phyloP scores from a whole-genome alignment of 2,329 filamentous ascomycete genomes.

The Fusarium agapanthi region DNA sequence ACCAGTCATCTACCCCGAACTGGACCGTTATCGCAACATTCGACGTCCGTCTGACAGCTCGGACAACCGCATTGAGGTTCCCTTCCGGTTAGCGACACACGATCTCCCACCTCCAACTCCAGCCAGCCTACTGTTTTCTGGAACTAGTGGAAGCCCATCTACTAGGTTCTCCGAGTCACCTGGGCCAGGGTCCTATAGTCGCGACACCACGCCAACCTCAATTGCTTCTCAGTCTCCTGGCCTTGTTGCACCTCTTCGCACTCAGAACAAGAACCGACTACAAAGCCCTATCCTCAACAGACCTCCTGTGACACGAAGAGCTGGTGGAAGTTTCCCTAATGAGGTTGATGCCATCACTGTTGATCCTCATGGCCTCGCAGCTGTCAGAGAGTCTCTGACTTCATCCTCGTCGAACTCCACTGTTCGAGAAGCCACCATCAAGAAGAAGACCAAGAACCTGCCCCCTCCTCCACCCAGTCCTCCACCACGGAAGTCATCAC shows the following conservation, averaged over 20 bases:
- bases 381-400: constrained; percentile 73
- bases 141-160: constrained; percentile 75
- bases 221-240: constrained; percentile 79
- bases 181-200: constrained; percentile 74
- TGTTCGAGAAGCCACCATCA: constrained; percentile 61
- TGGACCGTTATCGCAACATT: constrained; percentile 67
- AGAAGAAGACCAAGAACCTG: constrained; percentile 54
- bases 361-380: constrained; percentile 67
- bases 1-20: constrained; percentile 64
- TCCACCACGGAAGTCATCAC: constrained; percentile 69
- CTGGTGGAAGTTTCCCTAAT: constrained; percentile 63
- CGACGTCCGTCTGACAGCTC: constrained; percentile 49
- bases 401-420: constrained; percentile 79
- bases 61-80: constrained; percentile 55
- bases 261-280: constrained; percentile 59
- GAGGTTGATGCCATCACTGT: constrained; percentile 56
- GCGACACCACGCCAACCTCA: constrained; percentile 81
- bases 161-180: constrained; percentile 79
- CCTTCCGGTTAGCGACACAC: constrained; percentile 68
- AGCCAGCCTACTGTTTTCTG: constrained; percentile 61
- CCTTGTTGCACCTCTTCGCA: constrained; percentile 59
- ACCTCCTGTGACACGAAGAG: constrained; percentile 68
- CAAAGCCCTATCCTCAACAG: constrained; percentile 64
- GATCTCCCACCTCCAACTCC: constrained; percentile 74
- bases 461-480: constrained; percentile 66